Percentiles rank a stretch among this genome's conserved stretches.
These are phyloP conservation scores for Blastobotrys americana DNA, from an alignment of 805 yeast genomes.

Conservation along the genomic window DNA sequence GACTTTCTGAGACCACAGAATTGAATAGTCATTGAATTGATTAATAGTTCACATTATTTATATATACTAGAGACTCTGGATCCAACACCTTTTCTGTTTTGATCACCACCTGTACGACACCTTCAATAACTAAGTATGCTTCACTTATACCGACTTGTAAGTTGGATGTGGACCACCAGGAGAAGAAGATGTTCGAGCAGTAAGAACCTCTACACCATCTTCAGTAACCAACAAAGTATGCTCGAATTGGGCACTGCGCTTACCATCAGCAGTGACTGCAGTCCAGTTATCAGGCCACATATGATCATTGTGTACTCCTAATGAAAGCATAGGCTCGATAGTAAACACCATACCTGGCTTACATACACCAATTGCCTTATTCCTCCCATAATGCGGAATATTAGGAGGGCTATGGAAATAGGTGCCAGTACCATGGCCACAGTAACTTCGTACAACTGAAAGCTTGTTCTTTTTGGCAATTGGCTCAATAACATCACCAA, in stretches of 20 bases:
- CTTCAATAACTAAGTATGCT: too few relatives aligned
- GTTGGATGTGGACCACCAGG: slow-evolving; percentile 62
- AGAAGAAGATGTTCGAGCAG: slow-evolving; percentile 68
- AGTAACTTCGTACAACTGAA: slow-evolving; percentile 81
- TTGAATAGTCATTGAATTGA: too few relatives aligned
- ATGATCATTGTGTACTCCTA: slow-evolving; percentile 72
- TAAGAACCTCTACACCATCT: slow-evolving; percentile 82
- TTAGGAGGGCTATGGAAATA: slow-evolving; percentile 89
- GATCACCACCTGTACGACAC: too few relatives aligned
- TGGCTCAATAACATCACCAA: slow-evolving; percentile 83
- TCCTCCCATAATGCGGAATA: slow-evolving; percentile 89
- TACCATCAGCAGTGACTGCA: slow-evolving; percentile 83
- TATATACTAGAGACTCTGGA: too few relatives aligned
- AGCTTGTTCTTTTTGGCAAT: slow-evolving; percentile 73
- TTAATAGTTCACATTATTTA: too few relatives aligned
- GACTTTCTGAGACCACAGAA: too few relatives aligned
- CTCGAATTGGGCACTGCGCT: slow-evolving; percentile 83
- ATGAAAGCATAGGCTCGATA: slow-evolving; percentile 93
- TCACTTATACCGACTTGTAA: slow-evolving; percentile 16
- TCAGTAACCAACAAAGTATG: slow-evolving; percentile 91
- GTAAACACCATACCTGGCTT: slow-evolving; percentile 96
- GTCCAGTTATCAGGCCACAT: slow-evolving; percentile 99
- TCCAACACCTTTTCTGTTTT: too few relatives aligned
- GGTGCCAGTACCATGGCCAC: slow-evolving; percentile 89
- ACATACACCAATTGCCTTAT: slow-evolving; percentile 88